Base-by-base conservation (phyloP, 2,329 filamentous ascomycete genomes). In the Talaromyces sp. region DNA sequence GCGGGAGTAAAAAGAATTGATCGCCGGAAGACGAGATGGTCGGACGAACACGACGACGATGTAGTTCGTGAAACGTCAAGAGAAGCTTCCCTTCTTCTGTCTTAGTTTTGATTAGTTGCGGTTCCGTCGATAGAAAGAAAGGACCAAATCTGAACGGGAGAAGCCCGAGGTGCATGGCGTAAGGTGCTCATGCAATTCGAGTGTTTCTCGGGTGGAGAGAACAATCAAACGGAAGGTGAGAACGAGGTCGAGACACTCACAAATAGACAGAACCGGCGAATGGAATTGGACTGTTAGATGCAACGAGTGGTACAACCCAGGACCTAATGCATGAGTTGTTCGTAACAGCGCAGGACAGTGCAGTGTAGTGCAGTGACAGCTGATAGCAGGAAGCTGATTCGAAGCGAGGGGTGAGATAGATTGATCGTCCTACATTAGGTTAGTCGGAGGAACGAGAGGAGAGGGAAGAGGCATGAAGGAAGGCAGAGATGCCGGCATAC, bases 251-350 rank as follows among this genome's bases (percentile, higher is more conserved):
- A 59, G 56, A 31, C 27, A 59, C 56, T 59, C 38, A 59, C 56
- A 58, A 45, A 10, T 27, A n/a, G 29, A 36, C 34, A 51, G 31
- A 53, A 27, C 2, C 31, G 22, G 60, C 60, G 49, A 63, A 54
- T 45, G 15, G 34, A 45, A 29, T 22, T 19, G 36, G 38, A 27
- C n/a, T 17, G 31, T 19, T 29, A 29, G 60, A 38, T 49, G 19
- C 29, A 51, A 40, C 59, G 47, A 43, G 49, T 29, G 49, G 29
- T 31, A 56, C 19, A 22, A 22, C 11, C n/a, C 45, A 53, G 36
- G 31, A 27, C 51, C 25, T 43, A 45, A 58, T 58, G 61, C 51
- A 47, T 63, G 53, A 56, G 40, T 49, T 47, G 61, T 45, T 40
- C 36, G 56, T 29, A 59, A 38, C 36, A 31, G 56, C 25, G 56